Evolutionary conservation across 2,329 filamentous ascomycete species (phyloP).

Genomic region (Sporothrix humicola): DNA sequence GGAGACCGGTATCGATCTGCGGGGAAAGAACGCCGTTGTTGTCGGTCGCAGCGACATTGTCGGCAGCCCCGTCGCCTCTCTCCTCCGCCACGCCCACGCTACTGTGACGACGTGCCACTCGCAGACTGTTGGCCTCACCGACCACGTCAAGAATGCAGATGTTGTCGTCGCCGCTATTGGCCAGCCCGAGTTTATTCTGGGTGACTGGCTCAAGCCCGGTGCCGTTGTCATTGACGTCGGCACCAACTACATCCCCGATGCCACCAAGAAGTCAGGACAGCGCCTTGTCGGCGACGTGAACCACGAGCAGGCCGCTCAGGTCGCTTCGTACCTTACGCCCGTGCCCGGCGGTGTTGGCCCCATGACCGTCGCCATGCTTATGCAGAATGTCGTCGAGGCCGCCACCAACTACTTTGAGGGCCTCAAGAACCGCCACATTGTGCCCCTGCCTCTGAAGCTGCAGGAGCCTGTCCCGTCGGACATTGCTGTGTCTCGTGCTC

Average conservation of each 20-base stretch:
- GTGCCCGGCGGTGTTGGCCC: constrained; percentile 96
- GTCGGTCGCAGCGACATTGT: constrained; percentile 96
- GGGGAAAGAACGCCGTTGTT: constrained; percentile 92
- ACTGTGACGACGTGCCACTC: constrained; percentile 98
- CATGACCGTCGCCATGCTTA: constrained; percentile 98
- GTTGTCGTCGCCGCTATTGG: constrained; percentile 93
- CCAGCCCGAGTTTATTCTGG: constrained; percentile 83
- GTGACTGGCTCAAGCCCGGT: constrained; percentile 92
- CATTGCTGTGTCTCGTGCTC: constrained; percentile 86
- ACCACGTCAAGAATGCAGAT: constrained; percentile 81
- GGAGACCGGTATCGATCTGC: constrained; percentile 80
- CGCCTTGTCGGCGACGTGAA: constrained; percentile 95
- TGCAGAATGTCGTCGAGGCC: constrained; percentile 92
- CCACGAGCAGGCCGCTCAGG: constrained; percentile 79
- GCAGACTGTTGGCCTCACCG: constrained; percentile 74
- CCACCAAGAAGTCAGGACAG: constrained; percentile 88
- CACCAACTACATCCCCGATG: constrained; percentile 92
- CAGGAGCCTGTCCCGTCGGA: constrained; percentile 88
- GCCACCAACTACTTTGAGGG: constrained; percentile 80
- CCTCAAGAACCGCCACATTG: constrained; percentile 79
- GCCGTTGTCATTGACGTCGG: constrained; percentile 97
- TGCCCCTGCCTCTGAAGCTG: constrained; percentile 82
- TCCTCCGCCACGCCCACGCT: constrained; percentile 93
- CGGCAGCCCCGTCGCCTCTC: constrained; percentile 92
- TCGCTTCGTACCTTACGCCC: constrained; percentile 92